phyloP scores from a whole-genome alignment of 352 stramenopile genomes.

The Pythium scleroteichum region DNA sequence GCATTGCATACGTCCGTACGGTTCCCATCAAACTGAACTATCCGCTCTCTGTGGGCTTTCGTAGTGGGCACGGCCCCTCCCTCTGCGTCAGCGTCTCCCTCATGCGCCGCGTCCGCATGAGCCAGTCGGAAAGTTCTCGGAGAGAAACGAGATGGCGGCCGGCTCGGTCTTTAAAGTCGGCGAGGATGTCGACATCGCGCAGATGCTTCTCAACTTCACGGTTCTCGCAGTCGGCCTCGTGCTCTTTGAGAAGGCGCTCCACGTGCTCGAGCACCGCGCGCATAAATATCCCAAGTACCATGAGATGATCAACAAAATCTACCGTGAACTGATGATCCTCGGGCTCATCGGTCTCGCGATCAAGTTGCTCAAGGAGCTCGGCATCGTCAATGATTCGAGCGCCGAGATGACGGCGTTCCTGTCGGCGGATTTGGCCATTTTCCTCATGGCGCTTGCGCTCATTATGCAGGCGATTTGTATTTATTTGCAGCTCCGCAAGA shows the following conservation, averaged over 20 bases:
- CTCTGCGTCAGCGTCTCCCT: background rate
- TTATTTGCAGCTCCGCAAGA: conserved; percentile 27
- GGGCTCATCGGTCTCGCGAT: conserved; percentile 35
- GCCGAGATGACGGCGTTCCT: conserved; percentile 31
- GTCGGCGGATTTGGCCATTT: conserved; percentile 35
- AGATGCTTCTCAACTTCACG: conserved; percentile 44
- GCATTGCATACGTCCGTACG: background rate
- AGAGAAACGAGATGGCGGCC: conserved; percentile 12
- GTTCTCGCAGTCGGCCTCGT: conserved; percentile 51
- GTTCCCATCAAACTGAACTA: background rate
- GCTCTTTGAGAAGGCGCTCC: conserved; percentile 45
- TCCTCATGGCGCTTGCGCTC: conserved; percentile 35
- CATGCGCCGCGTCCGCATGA: no score
- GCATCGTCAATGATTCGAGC: conserved; percentile 13
- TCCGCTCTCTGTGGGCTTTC: no score
- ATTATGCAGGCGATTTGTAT: conserved; percentile 34
- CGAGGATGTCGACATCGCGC: conserved; percentile 53
- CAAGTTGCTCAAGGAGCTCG: conserved; percentile 34
- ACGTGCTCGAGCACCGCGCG: conserved; percentile 49
- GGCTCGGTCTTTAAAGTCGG: conserved; percentile 56
- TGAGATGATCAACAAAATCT: conserved; percentile 64
- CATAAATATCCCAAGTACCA: conserved; percentile 56
- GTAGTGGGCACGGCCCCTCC: background rate
- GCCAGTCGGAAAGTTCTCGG: no score
- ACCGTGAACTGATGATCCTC: conserved; percentile 32